phyloP scores from a whole-genome alignment of 2,329 filamentous ascomycete species.

The Ascochyta pisi region DNA sequence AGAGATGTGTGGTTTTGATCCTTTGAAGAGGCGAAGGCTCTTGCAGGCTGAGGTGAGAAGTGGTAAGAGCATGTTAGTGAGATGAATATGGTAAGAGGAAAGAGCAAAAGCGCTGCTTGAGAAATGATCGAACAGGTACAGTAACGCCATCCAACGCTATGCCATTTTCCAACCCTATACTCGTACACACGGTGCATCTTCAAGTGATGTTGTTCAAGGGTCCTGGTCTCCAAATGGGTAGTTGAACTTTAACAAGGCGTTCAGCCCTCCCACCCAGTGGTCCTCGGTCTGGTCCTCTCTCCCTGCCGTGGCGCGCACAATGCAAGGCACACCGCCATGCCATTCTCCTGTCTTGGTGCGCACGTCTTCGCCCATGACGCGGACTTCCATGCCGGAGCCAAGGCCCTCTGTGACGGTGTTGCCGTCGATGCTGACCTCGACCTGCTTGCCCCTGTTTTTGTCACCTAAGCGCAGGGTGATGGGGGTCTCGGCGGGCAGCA shows the following conservation, averaged over 20 bases:
- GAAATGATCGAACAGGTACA: no score
- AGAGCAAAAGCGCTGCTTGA: no score
- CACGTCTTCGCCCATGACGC: constrained; percentile 86
- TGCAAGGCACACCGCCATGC: constrained; percentile 87
- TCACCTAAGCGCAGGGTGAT: constrained; percentile 82
- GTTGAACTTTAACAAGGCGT: constrained; percentile 94
- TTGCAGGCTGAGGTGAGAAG: background rate
- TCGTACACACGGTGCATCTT: no score
- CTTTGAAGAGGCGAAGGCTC: background rate
- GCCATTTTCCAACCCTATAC: no score
- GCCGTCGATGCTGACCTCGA: constrained; percentile 60
- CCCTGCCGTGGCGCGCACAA: constrained; percentile 69
- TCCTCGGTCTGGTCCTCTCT: constrained; percentile 68
- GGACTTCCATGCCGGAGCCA: constrained; percentile 69
- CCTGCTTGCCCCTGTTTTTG: constrained; percentile 56
- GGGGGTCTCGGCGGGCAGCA: constrained; percentile 84
- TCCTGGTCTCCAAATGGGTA: constrained; percentile 80
- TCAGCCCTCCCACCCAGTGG: constrained; percentile 95
- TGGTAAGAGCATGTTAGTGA: no score
- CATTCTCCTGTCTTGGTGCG: constrained; percentile 54
- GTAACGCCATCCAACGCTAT: no score
- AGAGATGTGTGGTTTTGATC: background rate
- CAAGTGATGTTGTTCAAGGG: constrained; percentile 3
- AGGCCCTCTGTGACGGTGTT: constrained; percentile 53
- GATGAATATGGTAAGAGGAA: no score